Conservation (phyloP, 345 rosid species). For the Adansonia digitata region DNA sequence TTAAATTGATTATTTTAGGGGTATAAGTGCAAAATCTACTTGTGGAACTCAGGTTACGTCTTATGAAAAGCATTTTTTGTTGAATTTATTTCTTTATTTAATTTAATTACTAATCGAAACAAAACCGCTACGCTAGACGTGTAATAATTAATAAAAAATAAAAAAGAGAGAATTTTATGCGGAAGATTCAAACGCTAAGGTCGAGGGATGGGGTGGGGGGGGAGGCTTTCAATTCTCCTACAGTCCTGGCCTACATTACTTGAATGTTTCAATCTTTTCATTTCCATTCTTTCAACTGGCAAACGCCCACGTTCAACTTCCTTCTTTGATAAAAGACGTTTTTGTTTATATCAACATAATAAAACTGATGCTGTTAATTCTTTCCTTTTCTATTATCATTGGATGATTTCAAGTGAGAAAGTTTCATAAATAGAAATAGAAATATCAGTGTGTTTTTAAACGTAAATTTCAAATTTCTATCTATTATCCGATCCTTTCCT, state of each 20-base stretch:
- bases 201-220: too few relatives aligned
- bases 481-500: slow-evolving; percentile 4
- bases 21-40: too few relatives aligned
- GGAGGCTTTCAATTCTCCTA: not conserved
- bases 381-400: too few relatives aligned
- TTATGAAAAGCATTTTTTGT: not conserved
- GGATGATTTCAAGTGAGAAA: not conserved
- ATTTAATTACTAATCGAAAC: not conserved
- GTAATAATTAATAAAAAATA: too few relatives aligned
- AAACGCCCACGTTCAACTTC: not conserved
- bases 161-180: not conserved
- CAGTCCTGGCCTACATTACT: slow-evolving; percentile 9
- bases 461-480: not conserved
- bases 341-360: too few relatives aligned
- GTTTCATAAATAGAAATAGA: not conserved
- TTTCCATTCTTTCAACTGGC: too few relatives aligned
- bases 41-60: too few relatives aligned
- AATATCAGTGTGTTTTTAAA: not conserved
- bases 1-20: too few relatives aligned
- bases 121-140: not conserved
- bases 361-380: not conserved
- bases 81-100: too few relatives aligned
- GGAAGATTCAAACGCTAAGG: not conserved
- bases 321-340: not conserved
- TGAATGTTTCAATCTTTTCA: slow-evolving; percentile 10